These are phyloP conservation scores for Calonectria henricotiae DNA, from an alignment of 2,329 filamentous ascomycete species.

Conservation along the genomic window DNA sequence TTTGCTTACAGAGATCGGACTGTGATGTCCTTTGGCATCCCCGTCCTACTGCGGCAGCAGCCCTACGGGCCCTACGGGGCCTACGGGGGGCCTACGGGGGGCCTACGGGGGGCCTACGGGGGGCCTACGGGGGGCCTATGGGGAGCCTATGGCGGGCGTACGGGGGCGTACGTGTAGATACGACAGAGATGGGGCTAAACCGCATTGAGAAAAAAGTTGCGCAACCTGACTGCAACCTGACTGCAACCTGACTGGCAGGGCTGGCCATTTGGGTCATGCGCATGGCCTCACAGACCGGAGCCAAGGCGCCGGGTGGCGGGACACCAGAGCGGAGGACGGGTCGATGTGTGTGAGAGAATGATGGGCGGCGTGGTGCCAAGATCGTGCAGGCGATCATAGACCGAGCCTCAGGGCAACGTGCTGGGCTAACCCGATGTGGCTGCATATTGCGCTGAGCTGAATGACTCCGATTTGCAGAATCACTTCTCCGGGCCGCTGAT, in stretches of 20 bases:
- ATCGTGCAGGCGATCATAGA: slow-evolving; percentile 13
- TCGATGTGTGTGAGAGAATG: background rate
- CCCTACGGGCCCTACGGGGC: background rate
- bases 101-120: background rate
- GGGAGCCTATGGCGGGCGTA: no score
- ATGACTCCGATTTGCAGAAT: slow-evolving; percentile 7
- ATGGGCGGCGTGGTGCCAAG: slow-evolving; percentile 13
- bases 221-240: background rate
- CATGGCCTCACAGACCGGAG: background rate
- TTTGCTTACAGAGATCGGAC: slow-evolving; percentile 16
- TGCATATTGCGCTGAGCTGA: slow-evolving; percentile 20
- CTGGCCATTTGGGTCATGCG: slow-evolving; percentile 12
- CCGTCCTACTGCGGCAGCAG: background rate
- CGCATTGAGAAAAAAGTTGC: slow-evolving; percentile 10
- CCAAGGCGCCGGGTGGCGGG: slow-evolving; percentile 12
- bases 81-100: no score
- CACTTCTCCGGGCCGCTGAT: background rate
- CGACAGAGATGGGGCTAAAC: slow-evolving; percentile 14
- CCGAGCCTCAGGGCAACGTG: slow-evolving; percentile 20
- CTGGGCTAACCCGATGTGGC: slow-evolving; percentile 1
- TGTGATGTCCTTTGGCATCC: background rate
- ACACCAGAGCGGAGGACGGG: background rate
- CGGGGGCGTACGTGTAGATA: background rate
- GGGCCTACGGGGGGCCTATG: background rate
- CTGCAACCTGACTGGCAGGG: background rate